These are phyloP conservation scores for Terfezia boudieri DNA, from an alignment of 495 filamentous ascomycete genomes.

Conservation along the genomic window DNA sequence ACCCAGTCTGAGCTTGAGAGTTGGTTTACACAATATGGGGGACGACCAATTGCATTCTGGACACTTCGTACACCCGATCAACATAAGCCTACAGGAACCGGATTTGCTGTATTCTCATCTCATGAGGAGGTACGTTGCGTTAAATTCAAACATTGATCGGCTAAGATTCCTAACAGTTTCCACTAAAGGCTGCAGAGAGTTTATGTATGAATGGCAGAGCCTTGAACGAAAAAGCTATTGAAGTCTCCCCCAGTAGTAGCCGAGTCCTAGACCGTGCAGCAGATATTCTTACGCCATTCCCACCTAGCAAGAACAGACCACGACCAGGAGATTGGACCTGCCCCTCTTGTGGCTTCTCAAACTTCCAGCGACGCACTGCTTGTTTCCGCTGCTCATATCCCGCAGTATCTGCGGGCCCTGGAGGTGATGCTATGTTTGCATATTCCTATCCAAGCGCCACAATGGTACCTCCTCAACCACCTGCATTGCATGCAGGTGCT, in stretches of 20 bases:
- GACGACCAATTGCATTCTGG: slow-evolving; percentile 98
- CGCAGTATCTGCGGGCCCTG: slow-evolving; percentile 55
- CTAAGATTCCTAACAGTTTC: slow-evolving; percentile 11
- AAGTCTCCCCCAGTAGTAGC: slow-evolving; percentile 90
- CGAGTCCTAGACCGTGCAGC: slow-evolving; percentile 85
- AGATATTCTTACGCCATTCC: slow-evolving; percentile 88
- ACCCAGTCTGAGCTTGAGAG: slow-evolving; percentile 95
- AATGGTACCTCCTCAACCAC: slow-evolving; percentile 56
- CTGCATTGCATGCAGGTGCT: slow-evolving; percentile 56
- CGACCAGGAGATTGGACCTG: slow-evolving; percentile 97
- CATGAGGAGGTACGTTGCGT: slow-evolving; percentile 75
- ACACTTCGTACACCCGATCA: slow-evolving; percentile 93
- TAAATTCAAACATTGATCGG: background rate
- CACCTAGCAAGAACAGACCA: slow-evolving; percentile 92
- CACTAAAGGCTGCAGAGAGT: slow-evolving; percentile 63
- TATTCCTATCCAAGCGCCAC: slow-evolving; percentile 51
- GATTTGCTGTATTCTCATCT: slow-evolving; percentile 94
- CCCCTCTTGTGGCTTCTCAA: slow-evolving; percentile 75
- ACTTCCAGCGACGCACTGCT: slow-evolving; percentile 94
- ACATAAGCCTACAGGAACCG: slow-evolving; percentile 92
- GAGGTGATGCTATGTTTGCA: slow-evolving; percentile 47
- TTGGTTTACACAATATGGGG: slow-evolving; percentile 98
- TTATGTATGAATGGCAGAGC: slow-evolving; percentile 98
- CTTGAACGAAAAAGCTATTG: slow-evolving; percentile 94
- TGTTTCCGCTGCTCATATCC: slow-evolving; percentile 99